Percentiles rank a stretch among this genome's conserved stretches.
These are phyloP conservation scores for Tuber indicum DNA, from an alignment of 495 filamentous ascomycete species.

Conservation along the genomic window DNA sequence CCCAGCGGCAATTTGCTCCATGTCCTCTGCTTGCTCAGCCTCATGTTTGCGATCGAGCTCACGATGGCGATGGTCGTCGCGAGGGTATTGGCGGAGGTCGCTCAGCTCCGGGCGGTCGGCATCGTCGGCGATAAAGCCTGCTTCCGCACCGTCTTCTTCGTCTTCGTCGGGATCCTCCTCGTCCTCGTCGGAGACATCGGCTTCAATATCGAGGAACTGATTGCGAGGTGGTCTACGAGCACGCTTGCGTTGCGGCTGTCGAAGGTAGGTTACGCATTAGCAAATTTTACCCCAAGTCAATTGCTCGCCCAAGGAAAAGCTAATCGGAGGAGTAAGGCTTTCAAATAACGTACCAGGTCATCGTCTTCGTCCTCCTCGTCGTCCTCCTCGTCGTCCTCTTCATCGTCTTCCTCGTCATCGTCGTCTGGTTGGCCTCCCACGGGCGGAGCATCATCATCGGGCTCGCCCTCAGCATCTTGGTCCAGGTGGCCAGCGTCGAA, in stretches of 20 bases:
- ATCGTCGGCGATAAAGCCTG: slow-evolving; percentile 71
- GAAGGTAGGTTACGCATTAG: neutral
- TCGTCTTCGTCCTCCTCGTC: slow-evolving; percentile 54
- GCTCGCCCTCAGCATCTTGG: slow-evolving; percentile 37
- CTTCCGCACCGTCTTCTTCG: slow-evolving; percentile 80
- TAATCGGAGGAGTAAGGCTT: neutral
- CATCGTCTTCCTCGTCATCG: slow-evolving; percentile 48
- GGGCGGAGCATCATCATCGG: slow-evolving; percentile 33
- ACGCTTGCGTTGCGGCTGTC: slow-evolving; percentile 54
- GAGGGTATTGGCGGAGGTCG: slow-evolving; percentile 48
- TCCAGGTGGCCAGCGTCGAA: slow-evolving; percentile 32
- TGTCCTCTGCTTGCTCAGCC: slow-evolving; percentile 63
- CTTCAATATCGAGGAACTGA: slow-evolving; percentile 89
- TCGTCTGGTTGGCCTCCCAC: slow-evolving; percentile 14
- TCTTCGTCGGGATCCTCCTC: slow-evolving; percentile 86
- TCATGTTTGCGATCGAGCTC: slow-evolving; percentile 90
- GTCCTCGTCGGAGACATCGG: slow-evolving; percentile 77
- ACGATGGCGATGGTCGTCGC: slow-evolving; percentile 85
- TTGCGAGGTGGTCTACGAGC: slow-evolving; percentile 57
- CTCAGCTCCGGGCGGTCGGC: slow-evolving; percentile 71
- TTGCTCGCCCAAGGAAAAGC: slow-evolving; percentile 14
- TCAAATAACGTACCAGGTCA: slow-evolving; percentile 44
- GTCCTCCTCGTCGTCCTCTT: slow-evolving; percentile 51
- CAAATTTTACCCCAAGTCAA: neutral
- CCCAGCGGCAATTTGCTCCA: slow-evolving; percentile 83